These are phyloP conservation scores for Arthrobotrys entomopaga DNA, from an alignment of 2,329 filamentous ascomycete species.

Conservation along the genomic window DNA sequence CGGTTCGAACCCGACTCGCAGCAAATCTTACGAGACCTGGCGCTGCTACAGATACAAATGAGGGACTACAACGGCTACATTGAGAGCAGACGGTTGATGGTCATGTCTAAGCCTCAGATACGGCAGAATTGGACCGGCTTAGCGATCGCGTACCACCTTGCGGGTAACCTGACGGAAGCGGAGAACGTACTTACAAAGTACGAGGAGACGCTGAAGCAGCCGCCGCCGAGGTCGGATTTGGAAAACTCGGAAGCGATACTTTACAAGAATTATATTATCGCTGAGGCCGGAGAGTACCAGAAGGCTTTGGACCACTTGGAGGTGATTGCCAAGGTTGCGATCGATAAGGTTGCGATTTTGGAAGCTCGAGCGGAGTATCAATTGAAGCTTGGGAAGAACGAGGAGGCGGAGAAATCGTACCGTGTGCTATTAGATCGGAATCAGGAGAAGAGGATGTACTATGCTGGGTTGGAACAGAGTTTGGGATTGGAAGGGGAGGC, in stretches of 20 bases:
- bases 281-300: constrained; percentile 83
- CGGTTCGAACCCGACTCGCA: constrained; percentile 91
- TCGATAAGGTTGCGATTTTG: constrained; percentile 85
- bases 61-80: constrained; percentile 94
- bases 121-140: constrained; percentile 98
- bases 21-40: constrained; percentile 93
- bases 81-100: constrained; percentile 85
- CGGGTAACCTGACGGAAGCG: constrained; percentile 84
- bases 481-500: constrained; percentile 73
- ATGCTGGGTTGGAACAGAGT: constrained; percentile 77
- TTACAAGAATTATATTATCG: constrained; percentile 96
- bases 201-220: constrained; percentile 85
- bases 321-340: constrained; percentile 76
- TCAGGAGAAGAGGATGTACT: constrained; percentile 86
- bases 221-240: constrained; percentile 76
- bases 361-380: constrained; percentile 88
- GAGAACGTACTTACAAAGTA: constrained; percentile 92
- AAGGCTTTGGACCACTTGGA: constrained; percentile 88
- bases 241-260: constrained; percentile 93
- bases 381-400: constrained; percentile 76
- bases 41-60: constrained; percentile 94
- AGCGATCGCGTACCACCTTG: constrained; percentile 89
- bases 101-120: constrained; percentile 81
- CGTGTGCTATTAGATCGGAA: constrained; percentile 84
- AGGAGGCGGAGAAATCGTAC: constrained; percentile 85